Percentiles rank a stretch among this genome's conserved stretches.
These are phyloP conservation scores for Solanum pinnatisectum DNA, from an alignment of 257 asterid genomes.

Conservation along the genomic window DNA sequence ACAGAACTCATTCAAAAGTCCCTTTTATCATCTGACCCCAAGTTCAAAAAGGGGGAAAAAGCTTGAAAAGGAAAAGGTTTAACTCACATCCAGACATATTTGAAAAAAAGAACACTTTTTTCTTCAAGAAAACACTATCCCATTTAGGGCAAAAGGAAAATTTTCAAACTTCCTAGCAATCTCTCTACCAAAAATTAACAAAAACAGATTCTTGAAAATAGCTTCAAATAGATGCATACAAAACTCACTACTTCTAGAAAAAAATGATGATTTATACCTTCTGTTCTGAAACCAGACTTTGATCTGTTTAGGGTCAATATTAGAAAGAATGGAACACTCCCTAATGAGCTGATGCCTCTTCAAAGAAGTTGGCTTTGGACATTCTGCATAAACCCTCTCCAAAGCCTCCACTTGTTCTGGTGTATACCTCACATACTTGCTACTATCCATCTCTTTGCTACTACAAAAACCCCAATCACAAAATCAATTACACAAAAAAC, in stretches of 20 bases:
- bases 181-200: neutral
- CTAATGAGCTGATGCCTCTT: conserved; percentile 92
- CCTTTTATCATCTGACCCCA: neutral
- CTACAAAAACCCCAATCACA: neutral
- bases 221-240: neutral
- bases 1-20: neutral
- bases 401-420: conserved; percentile 98
- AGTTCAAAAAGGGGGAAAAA: neutral
- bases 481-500: neutral
- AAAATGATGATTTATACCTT: conserved; percentile 30
- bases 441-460: conserved; percentile 66
- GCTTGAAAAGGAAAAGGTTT: neutral
- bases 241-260: neutral
- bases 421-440: conserved; percentile 93
- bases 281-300: conserved; percentile 99
- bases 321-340: conserved; percentile 77
- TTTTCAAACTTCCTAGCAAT: neutral
- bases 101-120: neutral
- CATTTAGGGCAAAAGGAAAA: neutral
- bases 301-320: conserved; percentile 96
- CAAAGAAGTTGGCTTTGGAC: conserved; percentile 92
- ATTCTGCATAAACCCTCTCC: conserved; percentile 83
- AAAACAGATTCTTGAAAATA: neutral
- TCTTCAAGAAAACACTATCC: neutral
- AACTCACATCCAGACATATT: neutral